phyloP scores from a whole-genome alignment of 1,139 yeast genomes.

The Yamadazyma jaroonii region DNA sequence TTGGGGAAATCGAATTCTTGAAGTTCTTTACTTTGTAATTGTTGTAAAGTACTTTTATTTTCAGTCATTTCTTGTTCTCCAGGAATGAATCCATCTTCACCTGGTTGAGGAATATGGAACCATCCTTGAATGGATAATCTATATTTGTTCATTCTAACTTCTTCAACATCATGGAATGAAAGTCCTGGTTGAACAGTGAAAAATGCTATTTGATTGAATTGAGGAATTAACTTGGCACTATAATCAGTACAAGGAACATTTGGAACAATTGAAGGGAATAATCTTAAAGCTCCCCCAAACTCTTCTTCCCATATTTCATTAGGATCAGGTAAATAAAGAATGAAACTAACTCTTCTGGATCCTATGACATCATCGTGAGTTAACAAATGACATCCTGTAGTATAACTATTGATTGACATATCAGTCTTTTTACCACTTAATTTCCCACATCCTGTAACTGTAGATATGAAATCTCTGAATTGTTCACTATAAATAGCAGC shows the following conservation, averaged over 20 bases:
- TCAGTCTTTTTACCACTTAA: conserved; percentile 88
- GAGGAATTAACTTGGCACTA: conserved; percentile 73
- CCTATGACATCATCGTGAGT: conserved; percentile 99
- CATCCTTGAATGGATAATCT: conserved; percentile 95
- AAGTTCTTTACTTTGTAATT: conserved; percentile 70
- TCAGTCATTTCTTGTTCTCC: conserved; percentile 81
- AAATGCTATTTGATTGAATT: conserved; percentile 93
- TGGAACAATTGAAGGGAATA: conserved; percentile 83
- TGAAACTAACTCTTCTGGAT: conserved; percentile 87
- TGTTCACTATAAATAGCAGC: conserved; percentile 84
- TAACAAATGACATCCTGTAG: conserved; percentile 87
- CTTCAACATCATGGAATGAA: conserved; percentile 97
- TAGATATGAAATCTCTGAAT: conserved; percentile 79
- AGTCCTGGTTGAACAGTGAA: conserved; percentile 95
- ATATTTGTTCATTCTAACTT: conserved; percentile 85
- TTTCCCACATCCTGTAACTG: conserved; percentile 84
- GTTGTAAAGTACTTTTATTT: conserved; percentile 76
- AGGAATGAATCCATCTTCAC: conserved; percentile 78
- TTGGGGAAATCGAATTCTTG: conserved; percentile 84
- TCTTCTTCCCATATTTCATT: conserved; percentile 80
- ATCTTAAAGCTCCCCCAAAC: conserved; percentile 89
- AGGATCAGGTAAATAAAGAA: conserved; percentile 89
- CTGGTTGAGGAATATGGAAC: conserved; percentile 96
- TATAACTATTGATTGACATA: conserved; percentile 87
- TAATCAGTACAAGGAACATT: conserved; percentile 87